Base-by-base conservation (phyloP, 805 yeast genomes). In the Myxozyma lipomycoides region DNA sequence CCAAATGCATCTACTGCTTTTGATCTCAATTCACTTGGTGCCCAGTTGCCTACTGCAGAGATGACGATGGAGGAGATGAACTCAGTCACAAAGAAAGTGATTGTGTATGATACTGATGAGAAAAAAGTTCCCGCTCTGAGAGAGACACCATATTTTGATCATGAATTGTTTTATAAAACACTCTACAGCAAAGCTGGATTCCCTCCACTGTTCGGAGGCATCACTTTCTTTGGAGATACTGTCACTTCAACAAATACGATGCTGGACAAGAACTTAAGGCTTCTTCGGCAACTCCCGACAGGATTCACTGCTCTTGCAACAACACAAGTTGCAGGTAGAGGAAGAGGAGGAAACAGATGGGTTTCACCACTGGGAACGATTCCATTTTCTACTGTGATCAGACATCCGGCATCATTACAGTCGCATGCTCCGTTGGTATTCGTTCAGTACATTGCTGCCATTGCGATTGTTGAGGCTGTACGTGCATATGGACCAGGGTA, bases 311-410 rank as follows among this genome's bases (percentile, higher is more conserved):
- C 83, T 9, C 75, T 82, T 2, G 96, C 95, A 0, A 82, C 90
- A 1, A 78, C 84, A 2, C 99, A 93, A 67, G 83, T 87, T 1
- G 78, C 88, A 0, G 99, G 98, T 1, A 75, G 91, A 43, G 99
- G 99, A 2, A 78, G 99, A 49, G 95, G 97, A 15, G 95, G 93
- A 1, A 93, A 93, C 59, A 82, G 81, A 1, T 93, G 98, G 98
- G 83, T 93, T 22, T 90, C 87, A 59, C 99, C 99, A 2, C 75
- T 78, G 22, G 99, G 99, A 9, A 95, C 89, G 1, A 69, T 88
- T 67, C 95, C 98, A 0, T 78, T 82, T 4, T 87, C 96, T 0
- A 76, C 81, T 1, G 78, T 87, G 9, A 66, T 86, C 52, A 77
- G 81, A 44, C 69, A 89, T 12, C 81, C 86, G 0, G 44, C 67